Evolutionary conservation across 345 rosid genomes (phyloP).

Genomic region (Eucalyptus microcorys): DNA sequence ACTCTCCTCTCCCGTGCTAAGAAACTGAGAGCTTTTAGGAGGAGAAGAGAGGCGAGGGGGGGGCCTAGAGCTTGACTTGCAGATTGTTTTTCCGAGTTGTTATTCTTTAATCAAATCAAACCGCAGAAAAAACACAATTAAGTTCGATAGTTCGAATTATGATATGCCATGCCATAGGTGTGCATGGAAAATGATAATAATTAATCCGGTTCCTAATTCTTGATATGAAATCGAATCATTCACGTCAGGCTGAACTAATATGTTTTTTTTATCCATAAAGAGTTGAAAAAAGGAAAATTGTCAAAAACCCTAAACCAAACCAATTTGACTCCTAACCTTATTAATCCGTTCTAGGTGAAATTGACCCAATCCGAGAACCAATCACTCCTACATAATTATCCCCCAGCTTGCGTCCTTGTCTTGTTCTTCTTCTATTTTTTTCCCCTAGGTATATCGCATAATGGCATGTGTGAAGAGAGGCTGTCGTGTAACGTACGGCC

Average conservation of each 20-base stretch:
- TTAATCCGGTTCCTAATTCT: too few species aligned
- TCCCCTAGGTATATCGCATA: background rate
- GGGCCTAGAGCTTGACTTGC: background rate
- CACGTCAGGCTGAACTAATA: rapidly evolving
- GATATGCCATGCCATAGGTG: background rate
- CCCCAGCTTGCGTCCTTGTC: background rate
- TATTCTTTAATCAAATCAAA: too few species aligned
- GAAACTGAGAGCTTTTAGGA: background rate
- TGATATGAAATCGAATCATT: too few species aligned
- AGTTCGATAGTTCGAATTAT: background rate
- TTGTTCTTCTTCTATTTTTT: rapidly evolving
- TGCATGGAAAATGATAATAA: too few species aligned
- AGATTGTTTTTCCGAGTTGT: too few species aligned
- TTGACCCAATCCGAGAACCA: too few species aligned
- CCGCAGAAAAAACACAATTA: background rate
- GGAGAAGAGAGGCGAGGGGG: background rate
- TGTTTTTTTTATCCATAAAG: too few species aligned
- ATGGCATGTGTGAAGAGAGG: background rate
- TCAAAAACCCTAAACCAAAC: too few species aligned
- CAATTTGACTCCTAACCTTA: too few species aligned
- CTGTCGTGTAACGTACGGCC: too few species aligned
- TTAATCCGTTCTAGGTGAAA: too few species aligned
- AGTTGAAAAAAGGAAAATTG: too few species aligned
- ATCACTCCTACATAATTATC: background rate
- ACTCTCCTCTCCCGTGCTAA: background rate